Evolutionary conservation across 306 rosid genomes (phyloP).

Genomic region (Erythrophleum fordii): DNA sequence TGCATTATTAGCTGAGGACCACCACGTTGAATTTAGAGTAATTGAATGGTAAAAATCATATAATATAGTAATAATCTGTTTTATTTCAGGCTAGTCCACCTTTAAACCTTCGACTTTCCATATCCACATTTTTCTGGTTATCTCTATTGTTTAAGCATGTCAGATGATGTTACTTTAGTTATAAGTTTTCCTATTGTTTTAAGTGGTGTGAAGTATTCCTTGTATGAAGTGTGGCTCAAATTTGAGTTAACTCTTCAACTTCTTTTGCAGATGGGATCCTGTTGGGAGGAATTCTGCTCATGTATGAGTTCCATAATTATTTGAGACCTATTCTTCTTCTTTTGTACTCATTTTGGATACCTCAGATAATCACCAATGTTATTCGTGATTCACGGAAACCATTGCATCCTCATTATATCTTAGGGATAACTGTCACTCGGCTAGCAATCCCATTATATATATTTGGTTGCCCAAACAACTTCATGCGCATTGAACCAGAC

Average conservation of each 20-base stretch:
- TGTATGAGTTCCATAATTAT: slow-evolving; percentile 91
- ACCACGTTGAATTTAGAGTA: slow-evolving; percentile 8
- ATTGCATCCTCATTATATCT: slow-evolving; percentile 85
- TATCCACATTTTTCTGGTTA: slow-evolving; percentile 12
- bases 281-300: slow-evolving; percentile 89
- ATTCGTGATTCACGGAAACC: slow-evolving; percentile 94
- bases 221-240: slow-evolving; percentile 31
- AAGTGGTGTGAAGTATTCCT: slow-evolving; percentile 1
- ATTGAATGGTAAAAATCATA: neutral
- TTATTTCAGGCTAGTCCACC: neutral
- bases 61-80: neutral
- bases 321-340: slow-evolving; percentile 83
- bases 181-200: slow-evolving; percentile 12
- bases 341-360: slow-evolving; percentile 90
- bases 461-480: slow-evolving; percentile 93
- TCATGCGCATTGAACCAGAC: slow-evolving; percentile 89
- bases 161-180: slow-evolving; percentile 1
- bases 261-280: slow-evolving; percentile 89
- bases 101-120: slow-evolving; percentile 5
- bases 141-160: slow-evolving; percentile 21
- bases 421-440: slow-evolving; percentile 83
- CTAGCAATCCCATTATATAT: slow-evolving; percentile 82
- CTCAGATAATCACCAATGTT: slow-evolving; percentile 85
- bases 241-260: slow-evolving; percentile 37
- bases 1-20: slow-evolving; percentile 10